Conservation (phyloP, 768 basidiomycete species). For the Auriscalpium orientale region DNA sequence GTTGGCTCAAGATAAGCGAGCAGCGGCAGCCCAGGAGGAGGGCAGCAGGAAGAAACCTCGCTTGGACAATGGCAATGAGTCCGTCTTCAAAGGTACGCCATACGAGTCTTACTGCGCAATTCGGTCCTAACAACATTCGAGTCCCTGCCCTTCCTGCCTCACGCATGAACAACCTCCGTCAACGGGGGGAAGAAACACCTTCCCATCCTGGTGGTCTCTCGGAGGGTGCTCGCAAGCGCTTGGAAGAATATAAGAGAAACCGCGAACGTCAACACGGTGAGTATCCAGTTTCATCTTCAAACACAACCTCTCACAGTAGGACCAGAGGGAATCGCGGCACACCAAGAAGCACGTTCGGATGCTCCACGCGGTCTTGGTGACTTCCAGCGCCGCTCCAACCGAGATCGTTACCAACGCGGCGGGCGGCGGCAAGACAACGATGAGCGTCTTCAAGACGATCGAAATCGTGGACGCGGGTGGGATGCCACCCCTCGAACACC, state of each 20-base stretch:
- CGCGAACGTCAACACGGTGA: conserved; percentile 65
- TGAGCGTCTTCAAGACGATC: conserved; percentile 20
- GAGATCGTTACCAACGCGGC: conserved; percentile 43
- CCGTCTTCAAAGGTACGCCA: conserved; percentile 76
- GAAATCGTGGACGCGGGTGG: conserved; percentile 38
- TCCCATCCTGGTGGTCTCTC: conserved; percentile 89
- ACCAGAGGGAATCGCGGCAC: conserved; percentile 65
- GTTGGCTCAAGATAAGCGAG: conserved; percentile 83
- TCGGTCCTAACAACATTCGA: conserved; percentile 22
- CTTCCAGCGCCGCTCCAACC: conserved; percentile 88
- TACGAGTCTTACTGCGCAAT: background rate
- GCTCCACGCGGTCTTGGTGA: conserved; percentile 80
- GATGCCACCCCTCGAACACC: conserved; percentile 51
- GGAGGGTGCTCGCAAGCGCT: conserved; percentile 54
- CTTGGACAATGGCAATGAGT: conserved; percentile 44
- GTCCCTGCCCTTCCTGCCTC: conserved; percentile 72
- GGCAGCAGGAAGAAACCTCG: conserved; percentile 61
- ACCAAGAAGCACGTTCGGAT: conserved; percentile 46
- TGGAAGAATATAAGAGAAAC: conserved; percentile 72
- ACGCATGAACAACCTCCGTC: conserved; percentile 50
- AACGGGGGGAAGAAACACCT: conserved; percentile 84
- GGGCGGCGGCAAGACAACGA: conserved; percentile 22
- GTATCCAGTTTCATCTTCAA: background rate
- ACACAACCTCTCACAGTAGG: background rate
- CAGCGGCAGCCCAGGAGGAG: conserved; percentile 34